Evolutionary conservation across 129 eudicot species (phyloP).

Genomic region (Ambrosia artemisiifolia): DNA sequence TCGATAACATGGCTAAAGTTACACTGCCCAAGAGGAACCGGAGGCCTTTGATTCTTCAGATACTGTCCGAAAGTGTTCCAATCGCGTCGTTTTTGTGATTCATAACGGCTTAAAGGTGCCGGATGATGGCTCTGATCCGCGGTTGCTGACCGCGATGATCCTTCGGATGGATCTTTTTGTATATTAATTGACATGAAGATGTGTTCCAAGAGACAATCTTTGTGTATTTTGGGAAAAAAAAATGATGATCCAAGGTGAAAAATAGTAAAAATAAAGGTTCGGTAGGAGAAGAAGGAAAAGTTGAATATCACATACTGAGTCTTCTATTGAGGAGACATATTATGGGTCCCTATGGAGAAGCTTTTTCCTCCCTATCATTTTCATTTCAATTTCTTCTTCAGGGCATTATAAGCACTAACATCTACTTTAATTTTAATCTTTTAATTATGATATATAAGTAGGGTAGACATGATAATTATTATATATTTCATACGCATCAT

Average conservation of each 20-base stretch:
- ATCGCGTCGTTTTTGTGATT: slow-evolving; percentile 79
- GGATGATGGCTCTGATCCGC: slow-evolving; percentile 38
- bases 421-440: slow-evolving; percentile 37
- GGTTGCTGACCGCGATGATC: slow-evolving; percentile 38
- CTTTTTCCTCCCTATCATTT: slow-evolving; percentile 28
- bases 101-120: slow-evolving; percentile 62
- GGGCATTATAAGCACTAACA: slow-evolving; percentile 39
- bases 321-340: slow-evolving; percentile 53
- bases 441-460: slow-evolving; percentile 29
- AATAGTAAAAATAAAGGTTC: slow-evolving; percentile 16
- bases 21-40: slow-evolving; percentile 54
- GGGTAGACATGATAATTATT: slow-evolving; percentile 40
- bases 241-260: slow-evolving; percentile 16
- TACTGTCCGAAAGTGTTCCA: slow-evolving; percentile 93
- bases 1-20: slow-evolving; percentile 62
- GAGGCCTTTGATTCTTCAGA: slow-evolving; percentile 70
- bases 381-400: slow-evolving; percentile 24
- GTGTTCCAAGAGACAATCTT: not conserved
- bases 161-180: slow-evolving; percentile 37
- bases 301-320: slow-evolving; percentile 54
- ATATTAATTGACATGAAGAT: slow-evolving; percentile 35
- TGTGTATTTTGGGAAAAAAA: not conserved
- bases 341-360: slow-evolving; percentile 43
- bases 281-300: slow-evolving; percentile 36
- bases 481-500: slow-evolving; percentile 34